A percentile compares a stretch with the other conserved stretches of the same genome.
phyloP scores from a whole-genome alignment of 106 monocot species.

The Dioscorea alata region DNA sequence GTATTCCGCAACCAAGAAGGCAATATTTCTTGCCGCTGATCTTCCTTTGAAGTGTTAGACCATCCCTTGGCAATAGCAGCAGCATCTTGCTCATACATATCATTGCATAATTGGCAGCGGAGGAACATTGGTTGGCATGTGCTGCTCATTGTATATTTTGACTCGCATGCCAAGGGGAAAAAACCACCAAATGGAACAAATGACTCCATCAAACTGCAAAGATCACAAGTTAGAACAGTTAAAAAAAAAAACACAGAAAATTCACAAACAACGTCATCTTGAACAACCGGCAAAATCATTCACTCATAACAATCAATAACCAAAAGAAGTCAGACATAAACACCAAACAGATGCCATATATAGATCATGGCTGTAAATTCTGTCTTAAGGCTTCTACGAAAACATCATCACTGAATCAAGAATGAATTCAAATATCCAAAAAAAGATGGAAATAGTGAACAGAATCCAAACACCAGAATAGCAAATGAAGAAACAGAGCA shows the following conservation, averaged over 20 bases:
- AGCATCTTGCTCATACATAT: conserved; percentile 69
- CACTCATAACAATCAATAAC: background rate
- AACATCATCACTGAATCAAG: background rate
- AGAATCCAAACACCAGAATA: background rate
- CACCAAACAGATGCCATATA: background rate
- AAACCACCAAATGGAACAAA: conserved; percentile 70
- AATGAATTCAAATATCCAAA: background rate
- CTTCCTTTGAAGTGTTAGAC: conserved; percentile 20
- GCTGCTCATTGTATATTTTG: conserved; percentile 24
- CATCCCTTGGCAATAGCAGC: conserved; percentile 37
- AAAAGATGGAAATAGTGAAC: background rate
- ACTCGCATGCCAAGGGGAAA: conserved; percentile 30
- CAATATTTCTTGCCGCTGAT: conserved; percentile 21
- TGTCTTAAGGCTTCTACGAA: too few relatives aligned
- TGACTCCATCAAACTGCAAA: conserved; percentile 43
- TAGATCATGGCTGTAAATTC: background rate
- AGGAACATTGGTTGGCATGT: conserved; percentile 11
- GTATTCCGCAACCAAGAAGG: conserved; percentile 39
- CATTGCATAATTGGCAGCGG: conserved; percentile 53
- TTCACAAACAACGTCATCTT: background rate
- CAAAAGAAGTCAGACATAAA: background rate
- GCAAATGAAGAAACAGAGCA: background rate
- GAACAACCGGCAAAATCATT: background rate
- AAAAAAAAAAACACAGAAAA: background rate
- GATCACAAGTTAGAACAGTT: too few relatives aligned